Base-by-base conservation (phyloP, 2,329 filamentous ascomycete species). In the Xylaria sp. region DNA sequence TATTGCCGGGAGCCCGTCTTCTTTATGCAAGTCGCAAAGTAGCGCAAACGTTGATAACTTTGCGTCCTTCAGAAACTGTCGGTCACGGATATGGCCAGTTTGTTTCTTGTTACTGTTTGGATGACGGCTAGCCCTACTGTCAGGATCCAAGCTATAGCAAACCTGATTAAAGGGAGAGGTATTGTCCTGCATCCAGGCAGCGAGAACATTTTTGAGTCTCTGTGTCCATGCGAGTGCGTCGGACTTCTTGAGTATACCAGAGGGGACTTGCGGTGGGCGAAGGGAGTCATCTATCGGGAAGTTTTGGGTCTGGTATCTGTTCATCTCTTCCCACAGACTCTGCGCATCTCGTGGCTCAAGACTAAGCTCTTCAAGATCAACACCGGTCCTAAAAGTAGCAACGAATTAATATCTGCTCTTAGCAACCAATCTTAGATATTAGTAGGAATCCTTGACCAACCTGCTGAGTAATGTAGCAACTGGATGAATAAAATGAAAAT, bases 261-360 rank as follows among this genome's bases (percentile, higher is more conserved):
- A 7, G 81, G 80, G 13, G 81, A 77, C 0, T 78, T 75, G 0
- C 87, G 89, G 48, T n/a, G 69, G 70, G 53, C 84, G 76, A 5
- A 92, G 80, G 0, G 79, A 76, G 6, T 80, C 75, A 2, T 84
- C 80, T 1, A 93, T 76, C 0, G 82, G 81, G 72, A 85, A 89
- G 0, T 81, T 72, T 2, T 78, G 70, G 0, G 81, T 89, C 73
- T 90, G 83, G 58, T 86, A 80, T 70, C 87, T 86, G 0, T 78
- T 77, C 89, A 94, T 90, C 7, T 83, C 82, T 65, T 86, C 81
- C 87, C 90, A 94, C 0, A 94, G 80, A 0, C 80, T 83, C 7
- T 90, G 81, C 72, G 91, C 93, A 76, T 94, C 92, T 36, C 90
- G 84, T 8, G 91, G 86, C 75, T 94, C 92, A 0, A 95, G 81